phyloP scores from a whole-genome alignment of 2,329 filamentous ascomycete genomes.

The Aspergillus tanneri region DNA sequence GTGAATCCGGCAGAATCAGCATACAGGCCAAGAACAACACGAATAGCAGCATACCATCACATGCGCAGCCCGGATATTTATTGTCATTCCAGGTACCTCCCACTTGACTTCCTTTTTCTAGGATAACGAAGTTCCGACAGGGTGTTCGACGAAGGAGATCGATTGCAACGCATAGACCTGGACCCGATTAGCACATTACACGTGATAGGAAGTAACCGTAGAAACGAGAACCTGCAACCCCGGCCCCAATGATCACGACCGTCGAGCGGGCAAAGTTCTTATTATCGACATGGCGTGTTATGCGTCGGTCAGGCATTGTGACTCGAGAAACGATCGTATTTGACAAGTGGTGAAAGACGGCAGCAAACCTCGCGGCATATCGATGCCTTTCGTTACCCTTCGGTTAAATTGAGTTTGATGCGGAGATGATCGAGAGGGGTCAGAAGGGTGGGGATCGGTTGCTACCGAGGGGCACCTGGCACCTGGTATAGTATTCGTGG shows the following conservation, averaged over 20 bases:
- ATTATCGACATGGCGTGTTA: slow-evolving; percentile 39
- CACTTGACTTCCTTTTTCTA: slow-evolving; percentile 56
- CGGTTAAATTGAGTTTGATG: no score
- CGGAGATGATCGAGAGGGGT: no score
- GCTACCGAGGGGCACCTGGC: no score
- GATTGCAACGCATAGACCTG: slow-evolving; percentile 58
- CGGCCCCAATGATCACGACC: slow-evolving; percentile 59
- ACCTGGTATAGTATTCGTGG: no score
- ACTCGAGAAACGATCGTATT: neutral
- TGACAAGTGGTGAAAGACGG: no score
- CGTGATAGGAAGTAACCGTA: neutral
- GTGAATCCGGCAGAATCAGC: neutral
- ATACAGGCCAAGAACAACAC: neutral
- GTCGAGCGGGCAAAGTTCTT: slow-evolving; percentile 53
- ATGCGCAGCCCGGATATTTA: slow-evolving; percentile 58
- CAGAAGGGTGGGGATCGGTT: no score
- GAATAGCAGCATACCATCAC: slow-evolving; percentile 42
- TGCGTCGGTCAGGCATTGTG: slow-evolving; percentile 1
- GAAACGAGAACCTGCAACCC: slow-evolving; percentile 47
- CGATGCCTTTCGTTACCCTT: no score
- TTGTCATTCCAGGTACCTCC: slow-evolving; percentile 59
- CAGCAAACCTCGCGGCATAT: no score
- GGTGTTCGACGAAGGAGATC: slow-evolving; percentile 53
- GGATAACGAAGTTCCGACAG: slow-evolving; percentile 53
- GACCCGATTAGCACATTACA: neutral